These are phyloP conservation scores for Cicer arietinum DNA, from an alignment of 306 rosid genomes.

Conservation along the genomic window DNA sequence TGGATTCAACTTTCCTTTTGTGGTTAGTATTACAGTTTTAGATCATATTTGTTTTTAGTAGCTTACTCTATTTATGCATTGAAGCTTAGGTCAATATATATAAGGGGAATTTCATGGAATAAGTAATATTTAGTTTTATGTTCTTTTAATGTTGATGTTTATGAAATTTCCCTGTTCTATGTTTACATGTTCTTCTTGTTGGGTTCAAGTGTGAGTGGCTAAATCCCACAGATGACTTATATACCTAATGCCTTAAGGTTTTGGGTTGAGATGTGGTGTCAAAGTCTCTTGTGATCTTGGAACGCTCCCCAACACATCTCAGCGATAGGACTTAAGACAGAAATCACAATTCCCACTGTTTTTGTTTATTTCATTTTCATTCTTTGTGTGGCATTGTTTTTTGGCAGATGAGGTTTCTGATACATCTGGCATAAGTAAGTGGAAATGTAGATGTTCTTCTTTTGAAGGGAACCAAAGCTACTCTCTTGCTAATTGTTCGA, in stretches of 20 bases:
- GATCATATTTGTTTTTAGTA: slow-evolving; percentile 1
- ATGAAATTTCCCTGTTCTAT: slow-evolving; percentile 18
- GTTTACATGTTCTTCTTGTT: background rate
- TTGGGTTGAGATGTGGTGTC: no score
- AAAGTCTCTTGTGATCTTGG: no score
- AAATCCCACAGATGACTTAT: no score
- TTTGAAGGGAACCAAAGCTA: slow-evolving; percentile 59
- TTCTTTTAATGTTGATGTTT: slow-evolving; percentile 16
- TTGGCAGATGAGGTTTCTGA: slow-evolving; percentile 64
- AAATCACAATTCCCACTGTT: background rate
- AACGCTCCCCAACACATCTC: background rate
- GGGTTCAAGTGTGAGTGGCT: no score
- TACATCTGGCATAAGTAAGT: slow-evolving; percentile 57
- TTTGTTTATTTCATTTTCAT: background rate
- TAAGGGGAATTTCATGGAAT: slow-evolving; percentile 1
- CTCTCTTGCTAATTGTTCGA: slow-evolving; percentile 72
- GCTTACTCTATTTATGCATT: background rate
- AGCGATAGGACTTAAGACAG: background rate
- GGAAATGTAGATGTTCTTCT: slow-evolving; percentile 82
- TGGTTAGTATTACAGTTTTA: slow-evolving; percentile 60
- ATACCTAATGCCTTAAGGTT: no score
- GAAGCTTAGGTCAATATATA: slow-evolving; percentile 7
- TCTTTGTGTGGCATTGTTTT: slow-evolving; percentile 21
- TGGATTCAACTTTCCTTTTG: slow-evolving; percentile 62
- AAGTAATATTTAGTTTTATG: slow-evolving; percentile 16